phyloP scores from a whole-genome alignment of 2,329 filamentous ascomycete genomes.

The Chalaropsis ovoidea region DNA sequence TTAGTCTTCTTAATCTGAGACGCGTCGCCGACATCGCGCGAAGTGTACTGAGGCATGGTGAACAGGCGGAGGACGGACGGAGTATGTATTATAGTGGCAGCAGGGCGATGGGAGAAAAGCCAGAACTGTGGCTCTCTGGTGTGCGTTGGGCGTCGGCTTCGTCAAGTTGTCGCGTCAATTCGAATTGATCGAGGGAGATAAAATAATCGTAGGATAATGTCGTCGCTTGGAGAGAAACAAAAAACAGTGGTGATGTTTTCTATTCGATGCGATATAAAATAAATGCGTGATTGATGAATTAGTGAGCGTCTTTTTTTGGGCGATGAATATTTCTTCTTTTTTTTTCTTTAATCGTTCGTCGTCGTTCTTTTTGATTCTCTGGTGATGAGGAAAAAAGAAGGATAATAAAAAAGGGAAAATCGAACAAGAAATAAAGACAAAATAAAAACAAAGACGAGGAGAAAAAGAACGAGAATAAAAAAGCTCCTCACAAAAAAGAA shows the following conservation, averaged over 20 bases:
- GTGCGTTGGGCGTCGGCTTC: not conserved
- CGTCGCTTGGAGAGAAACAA: not conserved
- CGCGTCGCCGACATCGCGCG: conserved; percentile 56
- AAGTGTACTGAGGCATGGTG: conserved; percentile 57
- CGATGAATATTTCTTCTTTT: not conserved
- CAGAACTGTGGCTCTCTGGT: not conserved
- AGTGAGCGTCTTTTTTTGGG: not conserved
- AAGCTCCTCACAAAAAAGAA: not conserved
- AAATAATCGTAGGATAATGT: not conserved
- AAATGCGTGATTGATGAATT: not conserved
- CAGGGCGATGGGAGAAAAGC: not conserved
- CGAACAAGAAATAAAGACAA: not conserved
- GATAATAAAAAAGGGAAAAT: conserved; percentile 10
- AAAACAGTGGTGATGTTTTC: not conserved
- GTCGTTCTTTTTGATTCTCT: not conserved
- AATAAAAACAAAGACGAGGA: conserved; percentile 8
- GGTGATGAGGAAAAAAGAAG: not conserved
- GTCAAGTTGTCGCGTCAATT: conserved; percentile 11
- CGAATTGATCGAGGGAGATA: not conserved
- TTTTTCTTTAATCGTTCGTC: not conserved
- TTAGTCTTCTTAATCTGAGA: conserved; percentile 80
- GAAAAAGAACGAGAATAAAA: not conserved
- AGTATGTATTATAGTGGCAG: not conserved
- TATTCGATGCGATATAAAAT: conserved; percentile 6
- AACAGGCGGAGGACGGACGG: conserved; percentile 21